phyloP scores from a whole-genome alignment of 306 rosid species.

The Canavalia gladiata region DNA sequence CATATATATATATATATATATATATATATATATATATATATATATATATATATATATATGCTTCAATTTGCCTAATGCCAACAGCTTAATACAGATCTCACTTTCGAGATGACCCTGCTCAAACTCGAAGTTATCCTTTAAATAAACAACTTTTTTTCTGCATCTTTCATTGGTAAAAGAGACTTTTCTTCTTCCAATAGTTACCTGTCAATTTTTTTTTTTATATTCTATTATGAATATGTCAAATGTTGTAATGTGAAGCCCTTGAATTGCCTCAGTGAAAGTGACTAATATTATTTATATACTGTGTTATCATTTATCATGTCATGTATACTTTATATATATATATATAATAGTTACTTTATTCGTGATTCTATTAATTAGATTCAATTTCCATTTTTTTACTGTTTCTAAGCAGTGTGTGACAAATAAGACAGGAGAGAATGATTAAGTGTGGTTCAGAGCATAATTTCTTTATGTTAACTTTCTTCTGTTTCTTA shows the following conservation, averaged over 20 bases:
- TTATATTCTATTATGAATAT: background rate
- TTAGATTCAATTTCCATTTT: background rate
- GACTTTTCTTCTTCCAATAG: background rate
- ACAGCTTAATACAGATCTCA: conserved; percentile 11
- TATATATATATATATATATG: conserved; percentile 19
- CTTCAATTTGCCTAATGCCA: conserved; percentile 12
- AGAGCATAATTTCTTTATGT: background rate
- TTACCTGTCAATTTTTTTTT: background rate
- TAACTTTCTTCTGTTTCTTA: background rate
- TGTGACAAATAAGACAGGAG: background rate
- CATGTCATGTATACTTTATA: background rate
- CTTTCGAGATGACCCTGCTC: conserved; percentile 44
- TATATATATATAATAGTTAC: background rate
- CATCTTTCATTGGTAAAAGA: background rate
- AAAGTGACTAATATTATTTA: background rate
- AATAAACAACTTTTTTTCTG: background rate
- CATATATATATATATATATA: conserved; percentile 23
- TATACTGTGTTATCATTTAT: background rate
- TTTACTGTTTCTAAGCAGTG: background rate
- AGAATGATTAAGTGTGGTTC: background rate
- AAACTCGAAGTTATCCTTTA: conserved; percentile 39
- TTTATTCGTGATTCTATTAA: too few species aligned
- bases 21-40: conserved; percentile 25
- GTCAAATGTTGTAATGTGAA: background rate
- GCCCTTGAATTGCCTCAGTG: background rate